Percentiles rank a stretch among this genome's conserved stretches.
These are phyloP conservation scores for Tricholoma hemisulphureum DNA, from an alignment of 768 basidiomycete genomes.

Conservation along the genomic window DNA sequence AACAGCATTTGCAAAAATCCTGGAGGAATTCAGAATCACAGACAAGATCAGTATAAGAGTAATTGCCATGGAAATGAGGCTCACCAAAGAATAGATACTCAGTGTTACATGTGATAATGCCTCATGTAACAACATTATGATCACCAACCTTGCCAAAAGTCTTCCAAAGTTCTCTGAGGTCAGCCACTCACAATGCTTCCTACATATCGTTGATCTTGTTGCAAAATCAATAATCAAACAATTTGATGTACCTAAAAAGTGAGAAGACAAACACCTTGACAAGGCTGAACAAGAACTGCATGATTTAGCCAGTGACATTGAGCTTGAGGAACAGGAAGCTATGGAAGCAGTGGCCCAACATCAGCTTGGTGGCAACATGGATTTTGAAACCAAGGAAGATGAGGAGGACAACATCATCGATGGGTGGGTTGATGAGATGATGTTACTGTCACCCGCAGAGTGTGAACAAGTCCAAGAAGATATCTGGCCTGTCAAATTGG, in stretches of 20 bases:
- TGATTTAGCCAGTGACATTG: background rate
- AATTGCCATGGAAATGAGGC: background rate
- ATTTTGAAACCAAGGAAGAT: background rate
- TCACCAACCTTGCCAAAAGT: background rate
- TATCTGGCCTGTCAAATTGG: slow-evolving; percentile 1
- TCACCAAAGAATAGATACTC: slow-evolving; percentile 2
- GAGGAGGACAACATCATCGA: background rate
- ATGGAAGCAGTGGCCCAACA: background rate
- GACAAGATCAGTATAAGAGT: background rate
- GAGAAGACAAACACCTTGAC: background rate
- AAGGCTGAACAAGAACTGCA: background rate
- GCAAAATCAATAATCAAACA: slow-evolving; percentile 9
- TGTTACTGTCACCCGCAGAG: background rate
- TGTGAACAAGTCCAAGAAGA: background rate
- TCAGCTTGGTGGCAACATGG: background rate
- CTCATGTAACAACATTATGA: slow-evolving; percentile 9
- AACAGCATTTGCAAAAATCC: slow-evolving; percentile 3
- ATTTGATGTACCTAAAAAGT: too few relatives aligned
- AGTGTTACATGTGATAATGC: slow-evolving; percentile 7
- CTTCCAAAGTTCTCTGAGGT: background rate
- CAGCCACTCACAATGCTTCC: slow-evolving; percentile 4
- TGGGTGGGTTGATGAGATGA: slow-evolving; percentile 4
- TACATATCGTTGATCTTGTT: slow-evolving; percentile 9
- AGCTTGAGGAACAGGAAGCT: background rate
- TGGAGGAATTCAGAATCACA: slow-evolving; percentile 2